Base-by-base conservation (phyloP, 352 stramenopile genomes). In the Globisporangium echinulatum region DNA sequence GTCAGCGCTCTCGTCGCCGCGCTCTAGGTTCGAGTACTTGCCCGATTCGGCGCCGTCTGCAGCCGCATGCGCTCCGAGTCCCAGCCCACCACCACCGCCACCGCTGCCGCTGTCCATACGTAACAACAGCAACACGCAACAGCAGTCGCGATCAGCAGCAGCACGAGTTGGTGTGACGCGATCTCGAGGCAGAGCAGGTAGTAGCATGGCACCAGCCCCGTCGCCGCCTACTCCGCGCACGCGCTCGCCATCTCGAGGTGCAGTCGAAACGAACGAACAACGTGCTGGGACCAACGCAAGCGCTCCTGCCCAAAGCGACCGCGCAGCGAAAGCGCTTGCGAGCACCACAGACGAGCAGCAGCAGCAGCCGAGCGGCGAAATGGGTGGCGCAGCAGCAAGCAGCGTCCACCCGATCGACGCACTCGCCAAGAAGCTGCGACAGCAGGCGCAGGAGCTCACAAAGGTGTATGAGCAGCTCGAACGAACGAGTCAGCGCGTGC, bases 381-480 rank as follows among this genome's bases (percentile, higher is more conserved):
- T 33, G 25, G 25, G 25, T 3, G 4, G 43, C 43, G 43, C 51
- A 2, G 14, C 37, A 10, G 36, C 40, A 8, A 38, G 55, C 36
- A 74, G 69, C 33, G 60, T 74, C 5, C 69, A 85, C 57, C 81
- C 81, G 9, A 75, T 90, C 17, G 82, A 90, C 43, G 80, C 71
- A 3, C 58, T 92, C 8, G 74, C 82, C 7, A 89, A 88, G 64
- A 92, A 91, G 59, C 67, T 92, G 39, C 69, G 83, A 0, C 71
- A 85, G 33, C 83, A 92, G 48, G 83, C 81, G 9, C 66, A 68
- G 52, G 83, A 92, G 63, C 72, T 92, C 51, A 90, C 78, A 0
- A 59, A 74, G 3, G 69, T 90, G 56, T 88, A 92, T 54, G 81
- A 92, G 57, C 63, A 87, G 52, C 68, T 92, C 14, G 81, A 82